Conservation (phyloP, 2,329 filamentous ascomycete genomes). For the Bipolaris victoriae region DNA sequence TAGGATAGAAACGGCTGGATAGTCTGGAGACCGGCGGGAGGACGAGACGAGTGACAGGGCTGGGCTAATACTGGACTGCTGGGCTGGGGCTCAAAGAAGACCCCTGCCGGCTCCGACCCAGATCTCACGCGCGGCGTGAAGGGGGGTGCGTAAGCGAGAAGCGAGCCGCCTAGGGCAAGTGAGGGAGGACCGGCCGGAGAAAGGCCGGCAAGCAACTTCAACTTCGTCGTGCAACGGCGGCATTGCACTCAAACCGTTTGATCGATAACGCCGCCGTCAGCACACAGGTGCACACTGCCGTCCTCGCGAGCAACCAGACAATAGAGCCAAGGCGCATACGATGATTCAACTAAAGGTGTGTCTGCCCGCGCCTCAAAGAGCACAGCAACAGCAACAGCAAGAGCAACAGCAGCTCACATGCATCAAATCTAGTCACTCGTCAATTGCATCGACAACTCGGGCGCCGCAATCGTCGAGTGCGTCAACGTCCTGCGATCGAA, state of each 20-base stretch:
- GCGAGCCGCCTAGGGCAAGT: conserved; percentile 7
- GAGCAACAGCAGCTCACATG: conserved; percentile 60
- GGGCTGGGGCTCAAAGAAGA: conserved; percentile 11
- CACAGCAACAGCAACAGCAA: conserved; percentile 21
- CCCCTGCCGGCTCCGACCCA: conserved; percentile 12
- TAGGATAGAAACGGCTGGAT: conserved; percentile 22
- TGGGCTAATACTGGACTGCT: conserved; percentile 2
- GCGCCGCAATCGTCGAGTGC: conserved; percentile 96
- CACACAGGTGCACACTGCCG: conserved; percentile 10
- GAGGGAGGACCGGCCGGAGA: neutral
- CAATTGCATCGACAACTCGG: conserved; percentile 99
- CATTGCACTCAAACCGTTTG: conserved; percentile 2
- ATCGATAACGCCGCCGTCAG: conserved; percentile 13
- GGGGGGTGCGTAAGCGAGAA: conserved; percentile 12
- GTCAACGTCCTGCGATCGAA: conserved; percentile 92
- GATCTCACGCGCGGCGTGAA: conserved; percentile 10
- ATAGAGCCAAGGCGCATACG: conserved; percentile 18
- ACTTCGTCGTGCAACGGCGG: conserved; percentile 8
- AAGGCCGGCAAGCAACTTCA: conserved; percentile 10
- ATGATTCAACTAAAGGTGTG: conserved; percentile 51
- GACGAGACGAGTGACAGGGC: conserved; percentile 23
- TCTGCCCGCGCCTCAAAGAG: conserved; percentile 4
- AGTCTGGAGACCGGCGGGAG: conserved; percentile 27
- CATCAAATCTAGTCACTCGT: conserved; percentile 74
- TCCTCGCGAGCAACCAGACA: neutral